phyloP scores from a whole-genome alignment of 495 filamentous ascomycete genomes.

The Xanthoparmelia taractica region DNA sequence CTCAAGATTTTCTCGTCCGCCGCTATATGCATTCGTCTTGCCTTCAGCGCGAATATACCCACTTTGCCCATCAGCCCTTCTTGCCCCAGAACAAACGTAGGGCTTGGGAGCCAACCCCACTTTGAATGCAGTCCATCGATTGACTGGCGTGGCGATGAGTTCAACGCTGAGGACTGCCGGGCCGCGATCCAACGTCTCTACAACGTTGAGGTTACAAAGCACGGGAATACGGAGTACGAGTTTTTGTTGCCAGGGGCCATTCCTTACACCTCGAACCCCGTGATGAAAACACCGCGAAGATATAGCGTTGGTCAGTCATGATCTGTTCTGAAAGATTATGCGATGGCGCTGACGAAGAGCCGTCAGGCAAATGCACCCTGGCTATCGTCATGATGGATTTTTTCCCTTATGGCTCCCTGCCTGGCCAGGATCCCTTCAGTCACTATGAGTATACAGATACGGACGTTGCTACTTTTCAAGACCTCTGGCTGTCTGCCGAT shows the following conservation, averaged over 20 bases:
- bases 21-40: neutral
- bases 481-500: slow-evolving; percentile 9
- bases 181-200: slow-evolving; percentile 12
- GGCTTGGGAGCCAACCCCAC: neutral
- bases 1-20: neutral
- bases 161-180: slow-evolving; percentile 7
- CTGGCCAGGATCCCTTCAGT: neutral
- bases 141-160: slow-evolving; percentile 9
- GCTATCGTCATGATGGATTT: slow-evolving; percentile 13
- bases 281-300: slow-evolving; percentile 10
- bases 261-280: slow-evolving; percentile 1
- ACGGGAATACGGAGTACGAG: slow-evolving; percentile 1
- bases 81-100: neutral
- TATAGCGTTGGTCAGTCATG: slow-evolving; percentile 8
- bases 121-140: slow-evolving; percentile 3
- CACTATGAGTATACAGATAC: neutral
- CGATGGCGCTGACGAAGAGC: neutral
- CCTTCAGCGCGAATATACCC: neutral
- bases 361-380: slow-evolving; percentile 13
- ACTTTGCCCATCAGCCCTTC: neutral
- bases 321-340: too few relatives aligned
- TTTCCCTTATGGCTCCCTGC: slow-evolving; percentile 1
- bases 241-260: slow-evolving; percentile 8
- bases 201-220: neutral
- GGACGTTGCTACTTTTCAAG: slow-evolving; percentile 9